Evolutionary conservation across 495 filamentous ascomycete genomes (phyloP).

Genomic region (Bacidia gigantensis): DNA sequence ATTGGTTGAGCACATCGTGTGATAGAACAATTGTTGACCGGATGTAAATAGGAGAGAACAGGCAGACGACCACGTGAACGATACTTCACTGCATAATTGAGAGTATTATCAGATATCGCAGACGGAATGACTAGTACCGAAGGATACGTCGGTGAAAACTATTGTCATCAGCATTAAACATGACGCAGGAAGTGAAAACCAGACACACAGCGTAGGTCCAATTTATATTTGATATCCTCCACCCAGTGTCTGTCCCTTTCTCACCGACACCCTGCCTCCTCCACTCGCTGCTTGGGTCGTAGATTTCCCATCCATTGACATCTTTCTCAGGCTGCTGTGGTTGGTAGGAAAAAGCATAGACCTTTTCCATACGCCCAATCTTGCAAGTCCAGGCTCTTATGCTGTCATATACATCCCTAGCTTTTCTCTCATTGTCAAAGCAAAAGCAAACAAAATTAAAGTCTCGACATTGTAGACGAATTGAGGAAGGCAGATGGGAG

Average conservation of each 20-base stretch:
- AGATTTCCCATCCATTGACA: conserved; percentile 76
- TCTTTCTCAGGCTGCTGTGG: conserved; percentile 60
- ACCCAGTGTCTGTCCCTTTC: conserved; percentile 60
- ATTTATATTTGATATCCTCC: conserved; percentile 89
- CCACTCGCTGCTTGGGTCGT: conserved; percentile 72
- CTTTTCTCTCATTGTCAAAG: conserved; percentile 59
- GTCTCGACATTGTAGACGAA: conserved; percentile 81
- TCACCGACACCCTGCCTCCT: conserved; percentile 64
- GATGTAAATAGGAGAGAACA: conserved; percentile 81
- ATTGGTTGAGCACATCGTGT: conserved; percentile 89
- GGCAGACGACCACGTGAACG: conserved; percentile 81
- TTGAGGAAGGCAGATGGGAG: conserved; percentile 61
- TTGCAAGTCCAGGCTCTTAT: conserved; percentile 74
- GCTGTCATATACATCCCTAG: conserved; percentile 76
- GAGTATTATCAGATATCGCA: conserved; percentile 84
- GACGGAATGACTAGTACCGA: conserved; percentile 69
- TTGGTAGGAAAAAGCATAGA: conserved; percentile 80
- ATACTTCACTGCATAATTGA: conserved; percentile 86
- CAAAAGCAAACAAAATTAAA: conserved; percentile 88
- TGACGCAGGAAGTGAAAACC: background rate
- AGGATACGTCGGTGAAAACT: conserved; percentile 96
- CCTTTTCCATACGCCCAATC: conserved; percentile 69
- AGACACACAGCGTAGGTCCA: conserved; percentile 52
- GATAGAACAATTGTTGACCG: conserved; percentile 93
- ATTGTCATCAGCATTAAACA: background rate